Conservation (phyloP, 805 yeast genomes). For the Candida ipomoeae region DNA sequence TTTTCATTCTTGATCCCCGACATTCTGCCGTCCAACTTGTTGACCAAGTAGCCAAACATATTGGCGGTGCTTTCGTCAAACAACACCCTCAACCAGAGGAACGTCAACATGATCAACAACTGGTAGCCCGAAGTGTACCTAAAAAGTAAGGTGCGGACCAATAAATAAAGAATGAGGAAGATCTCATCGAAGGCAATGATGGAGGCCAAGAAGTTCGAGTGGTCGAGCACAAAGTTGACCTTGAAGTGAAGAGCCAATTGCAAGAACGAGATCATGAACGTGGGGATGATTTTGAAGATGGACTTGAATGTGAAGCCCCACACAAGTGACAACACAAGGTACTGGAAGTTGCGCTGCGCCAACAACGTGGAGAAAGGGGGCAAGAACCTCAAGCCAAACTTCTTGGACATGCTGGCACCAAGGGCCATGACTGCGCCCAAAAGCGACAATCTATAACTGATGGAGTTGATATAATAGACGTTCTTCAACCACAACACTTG, state of each 20-base stretch:
- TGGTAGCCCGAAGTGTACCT: conserved; percentile 71
- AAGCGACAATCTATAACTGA: conserved; percentile 52
- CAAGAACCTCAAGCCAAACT: conserved; percentile 50
- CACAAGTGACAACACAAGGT: conserved; percentile 46
- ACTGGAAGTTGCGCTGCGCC: conserved; percentile 75
- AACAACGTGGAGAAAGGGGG: conserved; percentile 64
- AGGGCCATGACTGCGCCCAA: conserved; percentile 54
- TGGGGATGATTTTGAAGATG: conserved; percentile 62
- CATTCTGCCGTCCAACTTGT: conserved; percentile 41
- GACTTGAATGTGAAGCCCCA: conserved; percentile 68
- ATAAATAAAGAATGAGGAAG: conserved; percentile 47
- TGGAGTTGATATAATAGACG: conserved; percentile 41
- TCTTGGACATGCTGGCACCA: conserved; percentile 50
- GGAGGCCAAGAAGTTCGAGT: conserved; percentile 38
- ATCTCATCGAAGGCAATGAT: conserved; percentile 61
- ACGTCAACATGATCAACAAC: conserved; percentile 49
- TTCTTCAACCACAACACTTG: conserved; percentile 38
- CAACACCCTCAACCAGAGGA: conserved; percentile 70
- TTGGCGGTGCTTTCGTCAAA: conserved; percentile 46
- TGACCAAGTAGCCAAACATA: conserved; percentile 39
- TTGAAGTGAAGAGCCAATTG: conserved; percentile 48
- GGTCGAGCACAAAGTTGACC: conserved; percentile 35
- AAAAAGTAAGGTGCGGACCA: conserved; percentile 56
- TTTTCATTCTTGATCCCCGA: conserved; percentile 43
- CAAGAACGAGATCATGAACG: conserved; percentile 49